Percentiles rank a stretch among this genome's conserved stretches.
Conservation (phyloP, 306 rosid genomes). For the Cucurbita argyrosperma region DNA sequence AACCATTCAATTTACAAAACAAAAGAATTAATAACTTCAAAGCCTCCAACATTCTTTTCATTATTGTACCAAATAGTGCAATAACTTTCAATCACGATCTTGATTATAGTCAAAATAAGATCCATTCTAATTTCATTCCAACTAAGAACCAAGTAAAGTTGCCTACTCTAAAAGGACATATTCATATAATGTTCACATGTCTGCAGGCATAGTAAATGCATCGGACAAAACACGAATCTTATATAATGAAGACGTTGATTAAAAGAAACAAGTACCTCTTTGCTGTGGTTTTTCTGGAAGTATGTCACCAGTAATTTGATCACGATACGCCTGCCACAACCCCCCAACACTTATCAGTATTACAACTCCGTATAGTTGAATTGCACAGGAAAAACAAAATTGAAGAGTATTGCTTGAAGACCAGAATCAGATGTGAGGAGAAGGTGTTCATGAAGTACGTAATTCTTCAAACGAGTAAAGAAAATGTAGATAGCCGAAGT, state of each 20-base stretch:
- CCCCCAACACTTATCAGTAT: slow-evolving; percentile 11
- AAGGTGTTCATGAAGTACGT: background rate
- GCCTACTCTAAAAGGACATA: background rate
- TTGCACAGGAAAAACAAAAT: background rate
- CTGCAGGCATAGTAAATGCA: background rate
- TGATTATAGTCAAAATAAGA: background rate
- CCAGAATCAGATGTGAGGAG: background rate
- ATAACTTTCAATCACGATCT: background rate
- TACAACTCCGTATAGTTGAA: background rate
- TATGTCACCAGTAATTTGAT: slow-evolving; percentile 78
- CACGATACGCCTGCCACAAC: slow-evolving; percentile 84
- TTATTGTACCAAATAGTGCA: background rate
- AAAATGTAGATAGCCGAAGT: background rate
- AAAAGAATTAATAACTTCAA: background rate
- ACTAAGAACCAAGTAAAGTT: background rate
- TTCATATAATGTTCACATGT: background rate
- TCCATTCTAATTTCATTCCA: background rate
- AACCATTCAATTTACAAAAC: background rate
- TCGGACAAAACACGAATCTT: background rate
- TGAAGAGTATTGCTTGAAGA: background rate
- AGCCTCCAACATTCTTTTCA: background rate
- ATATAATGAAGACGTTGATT: background rate
- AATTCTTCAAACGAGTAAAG: background rate
- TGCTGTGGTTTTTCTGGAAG: slow-evolving; percentile 89
- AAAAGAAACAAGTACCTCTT: slow-evolving; percentile 44